phyloP scores from a whole-genome alignment of 176 grass and related monocot genomes.

The Triticum dicoccoides region DNA sequence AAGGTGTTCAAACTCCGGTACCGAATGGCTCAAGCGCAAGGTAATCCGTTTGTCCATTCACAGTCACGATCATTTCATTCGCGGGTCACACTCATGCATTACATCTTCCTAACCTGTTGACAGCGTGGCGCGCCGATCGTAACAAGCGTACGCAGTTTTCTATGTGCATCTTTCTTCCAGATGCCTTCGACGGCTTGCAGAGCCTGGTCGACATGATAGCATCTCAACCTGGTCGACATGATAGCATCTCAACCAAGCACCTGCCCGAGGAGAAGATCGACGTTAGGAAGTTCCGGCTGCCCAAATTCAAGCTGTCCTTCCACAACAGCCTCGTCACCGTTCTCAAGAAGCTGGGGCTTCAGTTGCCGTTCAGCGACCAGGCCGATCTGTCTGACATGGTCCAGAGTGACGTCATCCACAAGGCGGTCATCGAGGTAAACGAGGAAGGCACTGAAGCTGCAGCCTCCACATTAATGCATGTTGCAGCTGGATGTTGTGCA shows the following conservation, averaged over 20 bases:
- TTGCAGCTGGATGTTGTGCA: too few relatives aligned
- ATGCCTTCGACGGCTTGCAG: slow-evolving; percentile 4
- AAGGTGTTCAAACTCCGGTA: slow-evolving; percentile 31
- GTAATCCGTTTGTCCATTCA: background rate
- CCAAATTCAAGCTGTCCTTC: slow-evolving; percentile 24
- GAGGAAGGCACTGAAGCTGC: too few relatives aligned
- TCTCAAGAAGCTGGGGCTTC: background rate
- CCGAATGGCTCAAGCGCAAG: background rate
- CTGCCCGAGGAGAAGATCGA: background rate
- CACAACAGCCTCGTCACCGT: background rate
- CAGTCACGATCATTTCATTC: background rate
- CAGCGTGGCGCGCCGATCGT: background rate
- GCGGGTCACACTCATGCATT: background rate
- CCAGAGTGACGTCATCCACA: too few relatives aligned
- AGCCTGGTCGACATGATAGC: background rate
- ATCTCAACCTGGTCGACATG: background rate
- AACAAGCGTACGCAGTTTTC: background rate
- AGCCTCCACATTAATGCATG: too few relatives aligned
- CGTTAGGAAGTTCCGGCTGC: background rate
- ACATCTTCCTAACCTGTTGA: background rate
- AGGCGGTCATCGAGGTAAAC: too few relatives aligned
- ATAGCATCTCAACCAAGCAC: too few relatives aligned
- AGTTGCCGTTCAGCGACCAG: background rate
- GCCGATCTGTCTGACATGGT: background rate
- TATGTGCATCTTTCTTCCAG: slow-evolving; percentile 38